Base-by-base conservation (phyloP, 2,329 filamentous ascomycete species). In the Eurotiales sp. region DNA sequence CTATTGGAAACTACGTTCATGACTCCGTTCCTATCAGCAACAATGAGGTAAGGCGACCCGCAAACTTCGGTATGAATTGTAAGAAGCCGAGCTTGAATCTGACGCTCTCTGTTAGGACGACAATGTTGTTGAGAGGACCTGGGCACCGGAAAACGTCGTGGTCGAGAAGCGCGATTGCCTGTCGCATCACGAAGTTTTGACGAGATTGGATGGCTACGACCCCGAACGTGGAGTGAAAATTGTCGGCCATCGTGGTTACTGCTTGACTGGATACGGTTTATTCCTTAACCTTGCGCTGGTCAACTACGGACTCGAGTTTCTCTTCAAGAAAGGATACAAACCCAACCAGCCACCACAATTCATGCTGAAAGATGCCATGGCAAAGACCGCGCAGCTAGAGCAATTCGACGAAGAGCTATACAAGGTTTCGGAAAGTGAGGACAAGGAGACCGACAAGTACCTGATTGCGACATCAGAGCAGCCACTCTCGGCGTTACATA, bases 331-430 rank as follows among this genome's bases (percentile, higher is more conserved):
- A 70, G 90, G 87, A 51, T 95, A 90, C 72, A 90, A 81, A 25
- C 85, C 88, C 7, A 83, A 92, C 58, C 88, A 93, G 65, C 87
- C 92, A 1, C 91, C 91, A 1, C 90, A 90, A 66, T 95, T 99
- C 77, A 96, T 97, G 88, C 81, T 92, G 56, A 88, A 88, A 71
- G 88, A 95, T 46, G 86, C 90, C 69, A 99, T 99, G 93, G 91
- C 88, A 55, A 97, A 97, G 79, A 99, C 93, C 0, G 93, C 93
- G 2, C 93, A 99, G 73, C 83, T 99, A 22, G 90, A 93, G 60
- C 88, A 96, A 64, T 99, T 99, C 64, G 93, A 99, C 65, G 93
- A 97, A 70, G 92, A 97, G 72, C 77, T 99, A 46, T 99, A 99
- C 80, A 97, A 97, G 75, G 92, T 99, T 50, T 79, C 79, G 21